phyloP scores from a whole-genome alignment of 164 flowering plant species.

The Buxus sempervirens region DNA sequence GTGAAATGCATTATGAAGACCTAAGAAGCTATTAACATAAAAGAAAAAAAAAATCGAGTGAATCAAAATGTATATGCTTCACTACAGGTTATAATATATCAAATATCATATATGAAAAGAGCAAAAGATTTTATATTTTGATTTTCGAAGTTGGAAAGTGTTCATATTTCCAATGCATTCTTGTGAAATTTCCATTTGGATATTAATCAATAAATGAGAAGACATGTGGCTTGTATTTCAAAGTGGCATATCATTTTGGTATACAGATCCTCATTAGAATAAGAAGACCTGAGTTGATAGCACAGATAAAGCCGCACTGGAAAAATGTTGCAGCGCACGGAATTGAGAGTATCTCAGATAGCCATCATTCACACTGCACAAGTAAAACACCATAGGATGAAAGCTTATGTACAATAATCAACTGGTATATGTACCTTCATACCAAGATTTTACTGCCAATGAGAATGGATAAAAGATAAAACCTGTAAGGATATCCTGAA shows the following conservation, averaged over 20 bases:
- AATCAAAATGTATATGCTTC: not conserved
- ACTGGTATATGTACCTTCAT: not conserved
- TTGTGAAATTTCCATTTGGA: not conserved
- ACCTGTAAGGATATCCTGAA: slow-evolving; percentile 96
- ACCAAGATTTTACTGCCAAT: not conserved
- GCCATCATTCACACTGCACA: slow-evolving; percentile 87
- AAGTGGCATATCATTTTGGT: not conserved
- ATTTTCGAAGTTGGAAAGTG: not conserved
- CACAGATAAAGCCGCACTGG: slow-evolving; percentile 92
- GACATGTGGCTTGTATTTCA: not conserved
- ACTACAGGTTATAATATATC: not conserved
- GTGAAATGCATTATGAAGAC: slow-evolving; percentile 5
- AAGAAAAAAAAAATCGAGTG: not conserved
- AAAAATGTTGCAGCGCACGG: slow-evolving; percentile 82
- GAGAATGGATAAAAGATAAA: not conserved
- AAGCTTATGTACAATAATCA: not conserved
- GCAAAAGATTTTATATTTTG: no score
- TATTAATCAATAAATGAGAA: not conserved
- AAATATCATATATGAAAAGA: not conserved
- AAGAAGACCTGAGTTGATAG: slow-evolving; percentile 90
- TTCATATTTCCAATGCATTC: not conserved
- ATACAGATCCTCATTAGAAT: slow-evolving; percentile 2
- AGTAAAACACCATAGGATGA: slow-evolving; percentile 7
- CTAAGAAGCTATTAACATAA: not conserved
- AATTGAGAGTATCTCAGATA: slow-evolving; percentile 89